Evolutionary conservation across 805 yeast genomes (phyloP), one percentile per base, ranked within the genome.

Genomic region (Schwanniomyces occidentalis): DNA sequence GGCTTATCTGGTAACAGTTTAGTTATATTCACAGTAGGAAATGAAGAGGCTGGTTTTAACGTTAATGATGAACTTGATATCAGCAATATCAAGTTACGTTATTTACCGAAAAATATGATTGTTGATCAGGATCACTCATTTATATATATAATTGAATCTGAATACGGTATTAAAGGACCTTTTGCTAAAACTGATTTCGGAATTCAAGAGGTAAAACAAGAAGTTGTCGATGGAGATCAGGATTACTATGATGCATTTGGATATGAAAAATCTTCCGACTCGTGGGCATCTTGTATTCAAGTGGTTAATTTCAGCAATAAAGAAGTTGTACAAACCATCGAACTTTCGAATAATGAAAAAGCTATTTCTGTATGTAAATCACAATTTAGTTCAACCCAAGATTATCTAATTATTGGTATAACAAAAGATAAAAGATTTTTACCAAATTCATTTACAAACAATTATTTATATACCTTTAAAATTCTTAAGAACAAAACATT

Each of bases 251-350:
- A 69, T 25, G 75, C 71, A n/a, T 65, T 69, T 54, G 80, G 78
- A 1, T 67, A 71, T 42, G 53, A 53, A 5, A 40, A 39, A 5
- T 40, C 26, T 7, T 32, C 32, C 0, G 54, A 54, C 2, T 27
- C 42, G 4, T 76, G 80, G 78, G 75, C 73, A 0, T 75, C 85
- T 2, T 75, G 81, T 37, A 43, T 81, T 9, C 78, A 80, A 52
- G 69, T 70, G 0, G 54, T 77, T 3, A 67, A 76, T 20, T 51
- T 58, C 1, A 45, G 45, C 1, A 45, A 51, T 3, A 51, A 54
- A 10, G 56, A 61, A 13, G 57, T 74, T 3, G 40, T 61, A 0
- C 75, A 71, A 39, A 57, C 71, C 2, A 44, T 75, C n/a, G 76
- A 75, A 34, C 52, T 80, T 9, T 55, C 57, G 0, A 52, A 55